Evolutionary conservation across 1,284 basidiomycete genomes (phyloP), one percentile per base, ranked within the genome.

Genomic region (Sutorius eximius): DNA sequence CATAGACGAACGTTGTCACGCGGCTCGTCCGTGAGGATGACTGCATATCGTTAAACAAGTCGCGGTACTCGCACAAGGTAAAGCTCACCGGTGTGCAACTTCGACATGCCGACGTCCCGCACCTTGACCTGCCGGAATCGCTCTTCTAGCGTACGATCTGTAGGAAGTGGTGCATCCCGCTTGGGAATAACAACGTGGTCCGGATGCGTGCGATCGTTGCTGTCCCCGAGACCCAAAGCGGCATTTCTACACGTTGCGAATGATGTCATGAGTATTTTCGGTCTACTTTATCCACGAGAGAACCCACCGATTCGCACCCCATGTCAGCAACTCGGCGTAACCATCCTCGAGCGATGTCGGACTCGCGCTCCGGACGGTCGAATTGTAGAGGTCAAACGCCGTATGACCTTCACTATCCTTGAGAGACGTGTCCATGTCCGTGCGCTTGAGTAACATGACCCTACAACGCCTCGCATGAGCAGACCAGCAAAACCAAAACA

Each of bases 341-440:
- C 67, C 66, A 4, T 66, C 69, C 13, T 75, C 70, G 3, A 68
- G 59, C 3, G 73, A 68, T 40, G 75, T 75, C 4, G 91, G 91
- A 66, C 85, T 82, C 1, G 85, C 86, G 13, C 83, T 87, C 56
- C 86, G 82, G 32, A 97, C 77, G 0, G 93, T 96, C 5, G 89
- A 87, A 66, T 98, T 98, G 75, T 95, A 98, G 27, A 99, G 75
- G 66, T 99, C 96, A 61, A 95, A 95, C 0, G 95, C 86, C 0
- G 93, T 94, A 70, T 97, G 88, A 1, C 95, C 96, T 66, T 98
- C 96, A 36, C 77, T 70, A 66, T 99, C 97, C 70, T 93, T 95
- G 53, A 93, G 64, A 1, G 81, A 75, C 0, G 78, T 72, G 65
- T 98, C 93, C 18, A 85, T 85, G 64, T 96, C 93, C 29, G 78